Conservation (phyloP, 108 stramenopile species). For the Bacterosira constricta region DNA sequence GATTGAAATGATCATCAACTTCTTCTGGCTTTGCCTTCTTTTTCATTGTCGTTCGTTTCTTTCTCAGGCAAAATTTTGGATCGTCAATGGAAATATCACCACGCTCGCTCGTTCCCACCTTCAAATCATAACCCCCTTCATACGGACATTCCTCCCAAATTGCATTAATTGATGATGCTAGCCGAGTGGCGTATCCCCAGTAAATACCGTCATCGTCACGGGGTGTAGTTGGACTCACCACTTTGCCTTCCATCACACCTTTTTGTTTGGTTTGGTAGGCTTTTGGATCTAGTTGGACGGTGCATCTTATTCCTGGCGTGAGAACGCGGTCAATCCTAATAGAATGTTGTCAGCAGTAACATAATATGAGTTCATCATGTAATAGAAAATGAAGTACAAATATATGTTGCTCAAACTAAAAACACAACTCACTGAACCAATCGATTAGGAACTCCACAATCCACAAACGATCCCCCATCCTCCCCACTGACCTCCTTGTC, state of each 20-base stretch:
- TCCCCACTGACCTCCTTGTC: conserved; percentile 27
- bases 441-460: conserved; percentile 82
- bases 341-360: neutral
- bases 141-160: conserved; percentile 91
- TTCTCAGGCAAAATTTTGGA: conserved; percentile 60
- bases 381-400: neutral
- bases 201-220: conserved; percentile 91
- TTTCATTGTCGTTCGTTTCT: conserved; percentile 29
- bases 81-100: conserved; percentile 86
- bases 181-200: conserved; percentile 94
- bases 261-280: conserved; percentile 43
- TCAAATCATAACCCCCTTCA: conserved; percentile 91
- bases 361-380: too few relatives aligned
- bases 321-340: conserved; percentile 72
- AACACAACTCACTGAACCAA: conserved; percentile 68
- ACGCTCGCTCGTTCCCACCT: conserved; percentile 94
- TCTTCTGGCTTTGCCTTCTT: neutral
- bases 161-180: conserved; percentile 84
- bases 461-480: conserved; percentile 67
- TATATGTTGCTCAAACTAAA: too few relatives aligned
- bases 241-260: conserved; percentile 62
- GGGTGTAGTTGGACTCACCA: conserved; percentile 85
- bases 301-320: conserved; percentile 87
- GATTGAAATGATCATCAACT: conserved; percentile 58
- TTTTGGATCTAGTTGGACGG: conserved; percentile 78